A percentile compares a stretch with the other conserved stretches of the same genome.
Evolutionary conservation across 148 eudicot genomes (phyloP).

Genomic region (Dysphania ambrosioides): DNA sequence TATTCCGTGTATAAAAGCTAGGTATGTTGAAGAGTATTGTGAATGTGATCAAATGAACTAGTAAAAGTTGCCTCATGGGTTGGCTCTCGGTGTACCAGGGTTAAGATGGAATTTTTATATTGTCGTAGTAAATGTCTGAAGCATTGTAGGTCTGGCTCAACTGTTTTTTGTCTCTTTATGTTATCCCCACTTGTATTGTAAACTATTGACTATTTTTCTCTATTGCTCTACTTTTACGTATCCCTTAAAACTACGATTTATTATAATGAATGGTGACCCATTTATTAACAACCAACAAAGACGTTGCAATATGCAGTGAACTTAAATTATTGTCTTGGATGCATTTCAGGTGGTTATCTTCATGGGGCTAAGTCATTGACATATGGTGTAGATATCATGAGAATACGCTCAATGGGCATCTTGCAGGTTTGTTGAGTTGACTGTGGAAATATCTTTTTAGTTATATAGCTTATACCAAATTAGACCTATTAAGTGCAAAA

Average conservation of each 20-base stretch:
- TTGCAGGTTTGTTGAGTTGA: conserved; percentile 56
- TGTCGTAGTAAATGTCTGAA: not conserved
- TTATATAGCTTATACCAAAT: not conserved
- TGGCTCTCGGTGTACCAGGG: not conserved
- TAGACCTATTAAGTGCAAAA: not conserved
- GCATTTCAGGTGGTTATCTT: conserved; percentile 73
- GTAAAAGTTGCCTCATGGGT: no score
- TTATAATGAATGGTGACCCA: not conserved
- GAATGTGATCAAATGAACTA: no score
- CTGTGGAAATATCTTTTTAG: not conserved
- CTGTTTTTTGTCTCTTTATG: not conserved
- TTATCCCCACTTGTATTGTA: not conserved
- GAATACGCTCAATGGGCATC: conserved; percentile 74
- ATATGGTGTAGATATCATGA: conserved; percentile 73
- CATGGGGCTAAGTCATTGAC: conserved; percentile 75
- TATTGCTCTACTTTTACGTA: not conserved
- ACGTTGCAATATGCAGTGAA: not conserved
- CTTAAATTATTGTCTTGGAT: conserved; percentile 13
- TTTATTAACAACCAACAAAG: not conserved
- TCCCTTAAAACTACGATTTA: not conserved
- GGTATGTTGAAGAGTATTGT: no score
- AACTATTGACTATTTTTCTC: not conserved
- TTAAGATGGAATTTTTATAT: not conserved
- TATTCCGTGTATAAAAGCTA: no score
- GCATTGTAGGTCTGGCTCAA: not conserved